phyloP scores from a whole-genome alignment of 129 eudicot species.

The Artemisia tridentata region DNA sequence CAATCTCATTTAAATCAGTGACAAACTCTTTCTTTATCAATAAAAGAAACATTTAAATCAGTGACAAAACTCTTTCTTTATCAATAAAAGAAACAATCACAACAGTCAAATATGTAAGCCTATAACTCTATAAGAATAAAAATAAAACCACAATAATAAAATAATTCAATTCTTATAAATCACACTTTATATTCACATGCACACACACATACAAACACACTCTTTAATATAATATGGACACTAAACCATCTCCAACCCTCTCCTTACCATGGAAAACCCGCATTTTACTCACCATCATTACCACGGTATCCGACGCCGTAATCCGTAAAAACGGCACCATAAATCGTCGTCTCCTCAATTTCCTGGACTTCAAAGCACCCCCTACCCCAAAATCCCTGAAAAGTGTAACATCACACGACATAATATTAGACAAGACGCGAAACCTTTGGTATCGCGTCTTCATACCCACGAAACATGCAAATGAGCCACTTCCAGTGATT shows the following conservation, averaged over 20 bases:
- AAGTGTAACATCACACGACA: conserved; percentile 17
- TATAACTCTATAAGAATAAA: too few relatives aligned
- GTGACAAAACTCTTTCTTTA: too few relatives aligned
- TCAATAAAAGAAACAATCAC: too few relatives aligned
- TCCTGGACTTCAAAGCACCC: conserved; percentile 4
- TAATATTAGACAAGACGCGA: conserved; percentile 12
- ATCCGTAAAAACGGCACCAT: conserved; percentile 39
- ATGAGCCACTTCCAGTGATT: conserved; percentile 16
- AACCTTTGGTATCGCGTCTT: conserved; percentile 27
- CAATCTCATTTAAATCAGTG: too few relatives aligned
- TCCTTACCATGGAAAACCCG: conserved; percentile 39
- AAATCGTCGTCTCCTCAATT: conserved; percentile 32
- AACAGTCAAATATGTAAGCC: too few relatives aligned
- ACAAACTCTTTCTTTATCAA: too few relatives aligned
- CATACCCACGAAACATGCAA: conserved; percentile 2
- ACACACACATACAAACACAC: neutral
- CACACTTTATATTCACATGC: neutral
- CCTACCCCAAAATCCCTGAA: conserved; percentile 10
- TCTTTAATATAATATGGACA: conserved; percentile 9
- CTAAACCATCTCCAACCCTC: neutral
- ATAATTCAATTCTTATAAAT: conserved; percentile 12
- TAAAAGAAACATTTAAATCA: too few relatives aligned
- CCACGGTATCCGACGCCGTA: conserved; percentile 19
- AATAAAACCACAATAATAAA: neutral
- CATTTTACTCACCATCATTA: neutral